A percentile compares a stretch with the other conserved stretches of the same genome.
phyloP scores from a whole-genome alignment of 345 rosid genomes.

The Viola odorata region DNA sequence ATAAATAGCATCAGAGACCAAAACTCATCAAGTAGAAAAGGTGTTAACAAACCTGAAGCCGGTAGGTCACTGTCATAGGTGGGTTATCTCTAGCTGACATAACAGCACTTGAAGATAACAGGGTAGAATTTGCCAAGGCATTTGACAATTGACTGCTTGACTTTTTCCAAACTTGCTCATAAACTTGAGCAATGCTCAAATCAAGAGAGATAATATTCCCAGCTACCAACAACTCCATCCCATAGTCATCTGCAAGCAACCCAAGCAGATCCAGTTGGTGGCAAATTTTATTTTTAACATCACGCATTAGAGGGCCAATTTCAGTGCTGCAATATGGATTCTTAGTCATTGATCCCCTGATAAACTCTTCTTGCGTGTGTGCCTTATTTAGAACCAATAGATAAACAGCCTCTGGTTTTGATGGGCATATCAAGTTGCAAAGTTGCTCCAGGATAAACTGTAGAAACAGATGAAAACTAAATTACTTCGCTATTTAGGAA shows the following conservation, averaged over 20 bases:
- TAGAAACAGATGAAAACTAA: slow-evolving; percentile 26
- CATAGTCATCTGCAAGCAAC: slow-evolving; percentile 90
- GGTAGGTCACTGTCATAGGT: slow-evolving; percentile 94
- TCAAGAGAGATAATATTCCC: slow-evolving; percentile 97
- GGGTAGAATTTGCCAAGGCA: slow-evolving; percentile 47
- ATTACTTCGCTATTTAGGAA: background rate
- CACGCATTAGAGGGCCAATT: slow-evolving; percentile 98
- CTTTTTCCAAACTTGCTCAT: slow-evolving; percentile 98
- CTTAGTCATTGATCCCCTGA: slow-evolving; percentile 98
- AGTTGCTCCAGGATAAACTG: slow-evolving; percentile 99
- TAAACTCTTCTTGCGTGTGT: slow-evolving; percentile 96
- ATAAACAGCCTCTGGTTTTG: slow-evolving; percentile 91
- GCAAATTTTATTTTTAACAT: slow-evolving; percentile 96
- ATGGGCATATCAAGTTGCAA: slow-evolving; percentile 96
- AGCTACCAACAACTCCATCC: slow-evolving; percentile 95
- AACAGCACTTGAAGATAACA: slow-evolving; percentile 55
- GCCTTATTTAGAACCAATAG: slow-evolving; percentile 84
- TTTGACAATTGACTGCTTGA: slow-evolving; percentile 69
- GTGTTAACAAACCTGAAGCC: slow-evolving; percentile 78
- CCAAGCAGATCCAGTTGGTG: slow-evolving; percentile 84
- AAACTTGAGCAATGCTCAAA: slow-evolving; percentile 94
- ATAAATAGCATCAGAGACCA: background rate
- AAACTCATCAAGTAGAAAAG: background rate
- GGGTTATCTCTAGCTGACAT: slow-evolving; percentile 68
- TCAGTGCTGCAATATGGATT: slow-evolving; percentile 96